phyloP scores from a whole-genome alignment of 768 basidiomycete species.

The Lactarius pseudohatsudake region DNA sequence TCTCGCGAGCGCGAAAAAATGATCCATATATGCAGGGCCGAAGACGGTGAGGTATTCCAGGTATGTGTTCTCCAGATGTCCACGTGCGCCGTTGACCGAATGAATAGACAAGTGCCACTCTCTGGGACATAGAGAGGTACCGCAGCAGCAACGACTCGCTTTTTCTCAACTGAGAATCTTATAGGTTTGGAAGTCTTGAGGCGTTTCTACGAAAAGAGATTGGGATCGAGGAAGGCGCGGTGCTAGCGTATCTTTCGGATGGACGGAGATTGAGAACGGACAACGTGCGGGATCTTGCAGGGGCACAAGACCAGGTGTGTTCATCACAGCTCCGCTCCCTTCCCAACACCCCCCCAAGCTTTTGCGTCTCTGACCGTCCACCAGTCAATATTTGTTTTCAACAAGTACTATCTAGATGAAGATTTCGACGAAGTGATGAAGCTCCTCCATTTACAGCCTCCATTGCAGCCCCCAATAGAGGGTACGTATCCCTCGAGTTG shows the following conservation, averaged over 20 bases:
- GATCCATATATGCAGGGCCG: slow-evolving; percentile 45
- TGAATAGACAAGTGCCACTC: slow-evolving; percentile 53
- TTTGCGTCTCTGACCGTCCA: slow-evolving; percentile 1
- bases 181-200: slow-evolving; percentile 67
- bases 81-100: slow-evolving; percentile 9
- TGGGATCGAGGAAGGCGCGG: slow-evolving; percentile 64
- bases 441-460: slow-evolving; percentile 60
- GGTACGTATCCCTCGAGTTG: slow-evolving; percentile 42
- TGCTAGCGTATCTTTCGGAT: slow-evolving; percentile 78
- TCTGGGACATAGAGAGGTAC: slow-evolving; percentile 79
- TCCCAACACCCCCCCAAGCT: neutral
- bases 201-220: slow-evolving; percentile 68
- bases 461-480: slow-evolving; percentile 69
- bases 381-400: slow-evolving; percentile 79
- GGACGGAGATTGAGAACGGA: slow-evolving; percentile 68
- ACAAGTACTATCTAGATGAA: slow-evolving; percentile 74
- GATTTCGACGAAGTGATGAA: slow-evolving; percentile 63
- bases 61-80: slow-evolving; percentile 25
- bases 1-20: slow-evolving; percentile 26
- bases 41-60: slow-evolving; percentile 42
- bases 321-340: neutral
- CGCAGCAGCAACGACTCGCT: slow-evolving; percentile 21
- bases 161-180: slow-evolving; percentile 21
- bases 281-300: slow-evolving; percentile 75
- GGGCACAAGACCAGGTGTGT: slow-evolving; percentile 71